Evolutionary conservation across 208 protist genomes (phyloP).

Genomic region (Trypanosoma boissoni): DNA sequence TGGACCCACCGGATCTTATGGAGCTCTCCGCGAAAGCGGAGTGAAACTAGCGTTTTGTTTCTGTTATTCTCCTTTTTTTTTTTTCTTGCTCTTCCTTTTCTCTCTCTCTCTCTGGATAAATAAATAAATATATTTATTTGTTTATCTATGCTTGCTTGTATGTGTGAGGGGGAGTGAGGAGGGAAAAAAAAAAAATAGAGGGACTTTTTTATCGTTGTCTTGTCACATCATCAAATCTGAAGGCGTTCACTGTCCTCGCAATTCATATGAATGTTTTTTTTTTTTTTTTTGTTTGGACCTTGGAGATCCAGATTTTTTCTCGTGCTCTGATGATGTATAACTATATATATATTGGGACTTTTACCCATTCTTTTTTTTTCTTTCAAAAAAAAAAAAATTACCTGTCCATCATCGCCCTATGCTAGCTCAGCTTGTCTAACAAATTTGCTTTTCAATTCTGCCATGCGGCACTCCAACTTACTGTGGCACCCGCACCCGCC

Average conservation of each 20-base stretch:
- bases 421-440: too few species aligned
- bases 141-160: too few species aligned
- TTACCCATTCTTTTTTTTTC: constrained; percentile 8
- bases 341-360: constrained; percentile 14
- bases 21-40: constrained; percentile 11
- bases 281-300: constrained; percentile 5
- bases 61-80: constrained; percentile 7
- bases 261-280: constrained; percentile 5
- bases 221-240: neutral
- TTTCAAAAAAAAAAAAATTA: constrained; percentile 8
- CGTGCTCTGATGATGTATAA: constrained; percentile 3
- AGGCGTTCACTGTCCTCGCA: neutral
- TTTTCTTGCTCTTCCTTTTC: constrained; percentile 8
- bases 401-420: too few species aligned
- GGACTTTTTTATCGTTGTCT: neutral
- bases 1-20: constrained; percentile 13
- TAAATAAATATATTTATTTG: too few species aligned
- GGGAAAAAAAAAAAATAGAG: constrained; percentile 16
- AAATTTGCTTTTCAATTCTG: too few species aligned
- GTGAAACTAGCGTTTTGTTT: neutral
- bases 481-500: constrained; percentile 51
- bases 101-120: too few species aligned
- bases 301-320: constrained; percentile 14
- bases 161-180: too few species aligned
- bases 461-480: constrained; percentile 40